phyloP scores from a whole-genome alignment of 371 early-diverging fungal species.

The Basidiobolus meristosporus region DNA sequence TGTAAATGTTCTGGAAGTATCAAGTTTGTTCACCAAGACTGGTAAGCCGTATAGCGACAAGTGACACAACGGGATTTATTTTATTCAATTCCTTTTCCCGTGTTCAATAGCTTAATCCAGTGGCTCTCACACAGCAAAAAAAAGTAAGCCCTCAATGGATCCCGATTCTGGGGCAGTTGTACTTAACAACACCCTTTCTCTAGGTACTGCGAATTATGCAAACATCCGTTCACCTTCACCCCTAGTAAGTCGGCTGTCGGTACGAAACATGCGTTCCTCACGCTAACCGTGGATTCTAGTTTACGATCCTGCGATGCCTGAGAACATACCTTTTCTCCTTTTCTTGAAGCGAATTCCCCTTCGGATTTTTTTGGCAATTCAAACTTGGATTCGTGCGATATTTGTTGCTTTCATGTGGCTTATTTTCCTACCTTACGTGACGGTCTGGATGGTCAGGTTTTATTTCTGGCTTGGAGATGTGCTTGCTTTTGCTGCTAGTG shows the following conservation, averaged over 20 bases:
- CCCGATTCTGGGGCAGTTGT: too few relatives aligned
- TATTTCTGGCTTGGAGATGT: constrained; percentile 51
- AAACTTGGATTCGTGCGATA: constrained; percentile 12
- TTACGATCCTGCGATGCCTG: constrained; percentile 59
- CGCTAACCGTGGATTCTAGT: constrained; percentile 10
- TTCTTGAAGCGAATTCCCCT: constrained; percentile 21
- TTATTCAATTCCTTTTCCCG: constrained; percentile 2
- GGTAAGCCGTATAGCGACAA: constrained; percentile 18
- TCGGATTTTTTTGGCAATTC: constrained; percentile 12
- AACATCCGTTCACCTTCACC: constrained; percentile 63
- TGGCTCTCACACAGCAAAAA: constrained; percentile 79
- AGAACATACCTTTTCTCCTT: constrained; percentile 26
- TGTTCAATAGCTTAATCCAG: constrained; percentile 38
- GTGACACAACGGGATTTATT: background rate
- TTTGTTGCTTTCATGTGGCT: constrained; percentile 43
- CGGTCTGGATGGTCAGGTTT: constrained; percentile 64
- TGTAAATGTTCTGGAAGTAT: constrained; percentile 91
- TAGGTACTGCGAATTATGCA: constrained; percentile 81
- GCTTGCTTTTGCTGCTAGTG: constrained; percentile 14
- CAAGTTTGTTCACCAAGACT: constrained; percentile 74
- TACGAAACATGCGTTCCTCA: background rate
- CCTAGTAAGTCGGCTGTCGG: constrained; percentile 31
- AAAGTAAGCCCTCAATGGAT: constrained; percentile 15
- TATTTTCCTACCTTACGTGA: constrained; percentile 60
- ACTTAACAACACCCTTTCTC: constrained; percentile 1